A percentile compares a stretch with the other conserved stretches of the same genome.
Conservation (phyloP, 2,329 filamentous ascomycete genomes). For the Zalaria sp. region DNA sequence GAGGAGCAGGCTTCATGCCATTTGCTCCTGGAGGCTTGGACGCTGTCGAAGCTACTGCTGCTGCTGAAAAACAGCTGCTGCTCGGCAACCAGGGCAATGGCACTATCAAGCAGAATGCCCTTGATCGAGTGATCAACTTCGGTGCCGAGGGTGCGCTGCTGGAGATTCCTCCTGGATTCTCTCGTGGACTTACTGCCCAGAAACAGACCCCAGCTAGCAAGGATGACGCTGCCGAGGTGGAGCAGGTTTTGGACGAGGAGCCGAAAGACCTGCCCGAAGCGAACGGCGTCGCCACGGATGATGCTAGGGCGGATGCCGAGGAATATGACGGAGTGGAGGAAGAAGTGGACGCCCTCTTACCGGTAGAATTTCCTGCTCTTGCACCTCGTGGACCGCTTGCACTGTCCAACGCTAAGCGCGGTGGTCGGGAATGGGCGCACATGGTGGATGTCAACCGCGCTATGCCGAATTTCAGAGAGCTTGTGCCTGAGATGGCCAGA, state of each 20-base stretch:
- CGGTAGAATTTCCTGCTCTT: slow-evolving; percentile 83
- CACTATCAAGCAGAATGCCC: slow-evolving; percentile 30
- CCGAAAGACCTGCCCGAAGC: slow-evolving; percentile 13
- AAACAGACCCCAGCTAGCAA: slow-evolving; percentile 44
- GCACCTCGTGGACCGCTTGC: slow-evolving; percentile 70
- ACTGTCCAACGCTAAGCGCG: slow-evolving; percentile 55
- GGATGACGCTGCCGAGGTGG: slow-evolving; percentile 47
- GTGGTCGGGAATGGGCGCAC: slow-evolving; percentile 86
- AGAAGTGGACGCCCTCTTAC: slow-evolving; percentile 73
- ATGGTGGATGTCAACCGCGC: slow-evolving; percentile 93
- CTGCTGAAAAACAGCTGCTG: slow-evolving; percentile 62
- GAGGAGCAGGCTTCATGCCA: slow-evolving; percentile 84
- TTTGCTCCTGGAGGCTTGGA: slow-evolving; percentile 87
- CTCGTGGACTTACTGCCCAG: slow-evolving; percentile 61
- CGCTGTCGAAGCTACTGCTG: slow-evolving; percentile 70
- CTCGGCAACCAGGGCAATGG: slow-evolving; percentile 20
- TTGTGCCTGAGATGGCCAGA: slow-evolving; percentile 91
- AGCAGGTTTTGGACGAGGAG: slow-evolving; percentile 44
- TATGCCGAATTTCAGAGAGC: slow-evolving; percentile 82
- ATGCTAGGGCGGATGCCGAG: slow-evolving; percentile 14
- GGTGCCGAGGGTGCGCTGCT: slow-evolving; percentile 64
- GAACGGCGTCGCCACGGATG: slow-evolving; percentile 27
- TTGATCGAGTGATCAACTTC: slow-evolving; percentile 81
- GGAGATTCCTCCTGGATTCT: slow-evolving; percentile 68
- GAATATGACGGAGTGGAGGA: slow-evolving; percentile 32